Evolutionary conservation across 352 stramenopile species (phyloP).

Genomic region (Phytophthora tubulina): DNA sequence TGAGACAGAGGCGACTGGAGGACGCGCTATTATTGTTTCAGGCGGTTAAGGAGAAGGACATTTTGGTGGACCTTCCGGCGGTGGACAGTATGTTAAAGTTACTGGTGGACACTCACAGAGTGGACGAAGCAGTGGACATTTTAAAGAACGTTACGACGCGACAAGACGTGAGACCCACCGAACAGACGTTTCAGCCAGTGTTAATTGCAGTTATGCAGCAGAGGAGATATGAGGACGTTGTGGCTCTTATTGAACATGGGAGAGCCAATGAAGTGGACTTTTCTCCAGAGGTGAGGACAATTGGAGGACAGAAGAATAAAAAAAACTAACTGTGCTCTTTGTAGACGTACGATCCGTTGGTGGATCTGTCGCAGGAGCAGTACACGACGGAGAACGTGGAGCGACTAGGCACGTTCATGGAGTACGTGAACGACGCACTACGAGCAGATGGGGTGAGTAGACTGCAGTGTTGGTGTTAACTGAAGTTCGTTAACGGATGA

Average conservation of each 20-base stretch:
- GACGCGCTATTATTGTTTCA: constrained; percentile 65
- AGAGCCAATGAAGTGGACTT: constrained; percentile 61
- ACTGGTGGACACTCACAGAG: constrained; percentile 50
- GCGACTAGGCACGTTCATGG: constrained; percentile 62
- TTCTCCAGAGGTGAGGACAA: constrained; percentile 51
- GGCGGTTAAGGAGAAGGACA: constrained; percentile 50
- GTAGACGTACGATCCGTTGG: constrained; percentile 74
- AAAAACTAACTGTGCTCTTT: constrained; percentile 7
- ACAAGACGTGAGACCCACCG: constrained; percentile 61
- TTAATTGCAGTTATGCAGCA: constrained; percentile 60
- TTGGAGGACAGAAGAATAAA: background rate
- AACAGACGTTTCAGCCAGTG: constrained; percentile 63
- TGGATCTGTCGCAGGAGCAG: constrained; percentile 63
- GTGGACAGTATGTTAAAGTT: constrained; percentile 55
- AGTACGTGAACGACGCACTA: constrained; percentile 66
- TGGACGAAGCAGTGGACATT: constrained; percentile 57
- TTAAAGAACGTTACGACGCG: constrained; percentile 47
- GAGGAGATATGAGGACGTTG: constrained; percentile 57
- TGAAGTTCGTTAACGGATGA: too few species aligned
- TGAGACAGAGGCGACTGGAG: constrained; percentile 53
- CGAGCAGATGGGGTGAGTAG: constrained; percentile 56
- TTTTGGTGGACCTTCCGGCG: constrained; percentile 68
- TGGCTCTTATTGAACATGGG: constrained; percentile 63
- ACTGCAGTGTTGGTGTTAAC: background rate
- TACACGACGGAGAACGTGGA: constrained; percentile 50